Conservation (phyloP, 306 rosid genomes). For the Ziziphus jujuba region DNA sequence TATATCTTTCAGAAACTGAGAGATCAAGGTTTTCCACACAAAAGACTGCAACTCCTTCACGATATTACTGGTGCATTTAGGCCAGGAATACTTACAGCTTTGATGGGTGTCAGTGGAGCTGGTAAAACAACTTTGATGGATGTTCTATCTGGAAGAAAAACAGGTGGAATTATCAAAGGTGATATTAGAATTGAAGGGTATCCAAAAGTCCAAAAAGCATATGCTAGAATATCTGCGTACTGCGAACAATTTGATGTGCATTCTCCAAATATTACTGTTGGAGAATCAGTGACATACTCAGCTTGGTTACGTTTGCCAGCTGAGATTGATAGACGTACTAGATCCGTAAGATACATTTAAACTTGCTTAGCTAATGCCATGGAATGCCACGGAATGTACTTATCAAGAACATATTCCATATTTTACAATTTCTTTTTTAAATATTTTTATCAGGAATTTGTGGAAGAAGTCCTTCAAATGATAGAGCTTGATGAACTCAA, state of each 20-base stretch:
- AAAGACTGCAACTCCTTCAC: conserved; percentile 31
- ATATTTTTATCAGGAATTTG: conserved; percentile 40
- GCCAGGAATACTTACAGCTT: conserved; percentile 61
- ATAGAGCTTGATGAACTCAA: conserved; percentile 46
- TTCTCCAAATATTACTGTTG: conserved; percentile 49
- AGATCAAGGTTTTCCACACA: conserved; percentile 20
- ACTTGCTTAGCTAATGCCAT: too few species aligned
- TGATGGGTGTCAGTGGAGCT: conserved; percentile 65
- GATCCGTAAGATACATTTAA: conserved; percentile 14
- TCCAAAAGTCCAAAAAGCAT: conserved; percentile 54
- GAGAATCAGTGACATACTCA: conserved; percentile 52
- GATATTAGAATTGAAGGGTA: conserved; percentile 51
- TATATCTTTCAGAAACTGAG: conserved; percentile 23
- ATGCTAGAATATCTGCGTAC: conserved; percentile 54
- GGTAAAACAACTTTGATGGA: too few species aligned
- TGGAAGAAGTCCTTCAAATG: conserved; percentile 51
- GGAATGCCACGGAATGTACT: not conserved
- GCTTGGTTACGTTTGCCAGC: conserved; percentile 66
- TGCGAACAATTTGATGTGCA: conserved; percentile 68
- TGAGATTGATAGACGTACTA: conserved; percentile 26
- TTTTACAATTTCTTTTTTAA: not conserved
- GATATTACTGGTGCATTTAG: conserved; percentile 44
- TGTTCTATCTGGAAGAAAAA: conserved; percentile 65
- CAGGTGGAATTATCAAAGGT: conserved; percentile 51
- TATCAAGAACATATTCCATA: not conserved